A percentile compares a stretch with the other conserved stretches of the same genome.
These are phyloP conservation scores for Ochetophila trinervis DNA, from an alignment of 306 rosid genomes.

Conservation along the genomic window DNA sequence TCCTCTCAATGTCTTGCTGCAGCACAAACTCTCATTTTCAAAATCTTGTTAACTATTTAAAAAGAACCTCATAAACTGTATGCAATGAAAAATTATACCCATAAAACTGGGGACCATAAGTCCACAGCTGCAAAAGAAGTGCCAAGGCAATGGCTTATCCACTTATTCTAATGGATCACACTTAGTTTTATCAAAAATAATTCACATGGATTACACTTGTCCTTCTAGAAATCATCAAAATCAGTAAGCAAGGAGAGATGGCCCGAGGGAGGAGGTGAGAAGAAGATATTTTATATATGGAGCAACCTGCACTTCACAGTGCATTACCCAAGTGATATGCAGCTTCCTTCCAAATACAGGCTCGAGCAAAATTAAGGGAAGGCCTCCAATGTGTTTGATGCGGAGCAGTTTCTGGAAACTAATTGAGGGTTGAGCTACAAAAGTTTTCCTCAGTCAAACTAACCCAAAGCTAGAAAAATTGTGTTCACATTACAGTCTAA, in stretches of 20 bases:
- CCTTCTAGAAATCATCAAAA: not conserved
- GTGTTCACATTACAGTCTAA: slow-evolving; percentile 1
- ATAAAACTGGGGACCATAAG: not conserved
- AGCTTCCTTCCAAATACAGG: not conserved
- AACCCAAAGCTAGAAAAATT: not conserved
- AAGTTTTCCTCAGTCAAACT: not conserved
- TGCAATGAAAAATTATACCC: not conserved
- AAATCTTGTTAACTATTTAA: not conserved
- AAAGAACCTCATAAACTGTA: not conserved
- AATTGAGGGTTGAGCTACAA: not conserved
- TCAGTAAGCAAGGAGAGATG: not conserved
- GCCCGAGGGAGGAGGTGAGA: not conserved
- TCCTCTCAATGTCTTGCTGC: slow-evolving; percentile 75
- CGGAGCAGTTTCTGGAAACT: not conserved
- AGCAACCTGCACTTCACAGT: not conserved
- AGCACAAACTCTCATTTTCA: slow-evolving; percentile 15
- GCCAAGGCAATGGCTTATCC: not conserved
- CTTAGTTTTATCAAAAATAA: not conserved
- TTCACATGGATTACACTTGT: not conserved
- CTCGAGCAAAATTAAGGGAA: not conserved
- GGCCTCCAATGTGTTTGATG: not conserved
- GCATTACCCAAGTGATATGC: not conserved
- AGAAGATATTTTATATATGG: not conserved
- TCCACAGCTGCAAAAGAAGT: not conserved
- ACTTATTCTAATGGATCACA: not conserved